Conservation (phyloP, 2,329 filamentous ascomycete species). For the Colletotrichum eleusines region DNA sequence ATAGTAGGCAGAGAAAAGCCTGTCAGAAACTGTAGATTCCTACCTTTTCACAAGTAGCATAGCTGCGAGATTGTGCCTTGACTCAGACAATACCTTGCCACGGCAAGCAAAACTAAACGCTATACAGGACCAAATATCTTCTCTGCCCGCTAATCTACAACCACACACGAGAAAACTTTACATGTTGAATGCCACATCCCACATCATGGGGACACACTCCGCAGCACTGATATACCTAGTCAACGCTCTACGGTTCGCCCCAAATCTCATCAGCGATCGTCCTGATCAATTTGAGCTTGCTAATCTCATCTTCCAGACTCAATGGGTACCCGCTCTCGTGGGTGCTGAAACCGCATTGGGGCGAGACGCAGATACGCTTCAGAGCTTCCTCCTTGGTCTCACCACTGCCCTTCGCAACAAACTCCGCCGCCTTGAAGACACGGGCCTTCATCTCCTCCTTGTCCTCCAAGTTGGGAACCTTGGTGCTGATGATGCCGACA, state of each 20-base stretch:
- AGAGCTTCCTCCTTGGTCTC: conserved; percentile 75
- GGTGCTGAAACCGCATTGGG: conserved; percentile 81
- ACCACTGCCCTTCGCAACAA: conserved; percentile 75
- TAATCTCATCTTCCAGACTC: conserved; percentile 76
- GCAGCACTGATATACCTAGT: too few species aligned
- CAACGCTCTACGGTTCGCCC: conserved; percentile 51
- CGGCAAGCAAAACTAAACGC: not conserved
- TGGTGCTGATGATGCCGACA: conserved; percentile 73
- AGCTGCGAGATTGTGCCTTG: too few species aligned
- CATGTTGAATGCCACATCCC: conserved; percentile 12
- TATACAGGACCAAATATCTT: not conserved
- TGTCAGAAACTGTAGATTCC: too few species aligned
- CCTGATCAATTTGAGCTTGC: conserved; percentile 78
- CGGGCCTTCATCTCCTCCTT: conserved; percentile 72
- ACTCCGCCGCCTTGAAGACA: conserved; percentile 72
- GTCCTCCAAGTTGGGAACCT: conserved; percentile 71
- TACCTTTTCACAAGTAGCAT: too few species aligned
- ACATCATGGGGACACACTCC: too few species aligned
- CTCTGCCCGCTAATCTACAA: not conserved
- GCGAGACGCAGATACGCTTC: conserved; percentile 75
- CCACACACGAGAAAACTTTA: not conserved
- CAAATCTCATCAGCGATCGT: conserved; percentile 80
- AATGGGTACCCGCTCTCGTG: conserved; percentile 80
- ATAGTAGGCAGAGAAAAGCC: too few species aligned
- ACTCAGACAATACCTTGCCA: not conserved